These are phyloP conservation scores for Diaporthe velutina DNA, from an alignment of 2,329 filamentous ascomycete genomes.

Conservation along the genomic window DNA sequence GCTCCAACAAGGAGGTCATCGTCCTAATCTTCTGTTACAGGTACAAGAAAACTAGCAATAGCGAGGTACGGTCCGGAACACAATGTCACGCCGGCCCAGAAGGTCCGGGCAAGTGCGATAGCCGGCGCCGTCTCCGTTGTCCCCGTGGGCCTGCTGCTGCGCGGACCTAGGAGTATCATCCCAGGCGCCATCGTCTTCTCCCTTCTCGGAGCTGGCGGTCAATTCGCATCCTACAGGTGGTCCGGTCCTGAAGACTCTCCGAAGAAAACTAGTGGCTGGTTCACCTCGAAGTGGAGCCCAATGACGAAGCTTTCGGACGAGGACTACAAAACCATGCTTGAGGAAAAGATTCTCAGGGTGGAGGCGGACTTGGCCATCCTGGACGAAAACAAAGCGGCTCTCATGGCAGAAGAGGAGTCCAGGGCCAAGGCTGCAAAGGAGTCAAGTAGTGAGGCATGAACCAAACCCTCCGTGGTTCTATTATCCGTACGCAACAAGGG, in stretches of 20 bases:
- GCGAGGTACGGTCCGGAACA: conserved; percentile 64
- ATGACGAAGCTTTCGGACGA: conserved; percentile 77
- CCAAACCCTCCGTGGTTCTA: neutral
- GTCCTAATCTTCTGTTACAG: conserved; percentile 17
- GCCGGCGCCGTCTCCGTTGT: conserved; percentile 77
- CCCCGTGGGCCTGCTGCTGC: conserved; percentile 67
- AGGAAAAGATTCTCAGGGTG: conserved; percentile 77
- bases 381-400: conserved; percentile 77
- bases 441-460: neutral
- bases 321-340: conserved; percentile 78
- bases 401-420: conserved; percentile 45
- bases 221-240: conserved; percentile 44
- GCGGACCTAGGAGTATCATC: conserved; percentile 65
- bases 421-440: neutral
- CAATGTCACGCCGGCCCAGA: conserved; percentile 68
- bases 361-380: conserved; percentile 83
- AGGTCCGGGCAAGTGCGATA: conserved; percentile 75
- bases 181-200: conserved; percentile 65
- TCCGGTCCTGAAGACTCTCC: neutral
- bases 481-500: neutral
- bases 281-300: conserved; percentile 79
- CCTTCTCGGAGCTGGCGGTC: conserved; percentile 49
- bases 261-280: conserved; percentile 46
- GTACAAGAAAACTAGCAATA: conserved; percentile 52
- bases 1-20: neutral